Evolutionary conservation across 2,329 filamentous ascomycete species (phyloP).

Genomic region (Arthrinium phaeospermum): DNA sequence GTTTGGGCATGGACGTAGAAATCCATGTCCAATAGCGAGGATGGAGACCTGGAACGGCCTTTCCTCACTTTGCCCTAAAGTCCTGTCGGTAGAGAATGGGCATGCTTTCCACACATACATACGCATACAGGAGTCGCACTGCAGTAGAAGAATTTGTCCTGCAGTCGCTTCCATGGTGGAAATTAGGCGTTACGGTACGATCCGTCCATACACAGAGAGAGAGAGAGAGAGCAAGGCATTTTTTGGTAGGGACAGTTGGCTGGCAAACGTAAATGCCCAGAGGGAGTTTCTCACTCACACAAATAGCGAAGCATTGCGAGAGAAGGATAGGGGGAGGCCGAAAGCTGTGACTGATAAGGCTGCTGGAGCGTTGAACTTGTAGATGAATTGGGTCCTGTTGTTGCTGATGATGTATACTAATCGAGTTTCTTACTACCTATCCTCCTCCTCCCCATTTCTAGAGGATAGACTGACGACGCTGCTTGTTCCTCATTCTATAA

Average conservation of each 20-base stretch:
- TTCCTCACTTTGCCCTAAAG: conserved; percentile 16
- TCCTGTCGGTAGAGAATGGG: conserved; percentile 15
- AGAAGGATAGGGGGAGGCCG: neutral
- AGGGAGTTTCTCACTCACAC: neutral
- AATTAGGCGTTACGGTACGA: conserved; percentile 8
- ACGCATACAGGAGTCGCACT: neutral
- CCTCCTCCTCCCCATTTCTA: neutral
- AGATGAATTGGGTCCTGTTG: conserved; percentile 8
- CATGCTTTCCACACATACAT: conserved; percentile 13
- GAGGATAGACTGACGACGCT: neutral
- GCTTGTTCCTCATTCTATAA: conserved; percentile 13
- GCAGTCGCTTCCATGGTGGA: neutral
- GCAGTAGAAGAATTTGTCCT: neutral
- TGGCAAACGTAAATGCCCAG: neutral
- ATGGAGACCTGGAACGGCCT: conserved; percentile 18
- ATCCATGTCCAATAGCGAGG: conserved; percentile 2
- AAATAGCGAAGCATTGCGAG: neutral
- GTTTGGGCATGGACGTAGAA: conserved; percentile 17
- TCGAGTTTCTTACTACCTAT: conserved; percentile 11
- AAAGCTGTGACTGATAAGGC: neutral
- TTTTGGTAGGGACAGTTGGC: neutral
- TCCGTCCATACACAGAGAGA: neutral
- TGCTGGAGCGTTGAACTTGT: neutral
- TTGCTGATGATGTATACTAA: conserved; percentile 5
- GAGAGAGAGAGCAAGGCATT: neutral